Evolutionary conservation across 2,329 filamentous ascomycete genomes (phyloP), one percentile per base, ranked within the genome.

Genomic region (Fusarium sp.): DNA sequence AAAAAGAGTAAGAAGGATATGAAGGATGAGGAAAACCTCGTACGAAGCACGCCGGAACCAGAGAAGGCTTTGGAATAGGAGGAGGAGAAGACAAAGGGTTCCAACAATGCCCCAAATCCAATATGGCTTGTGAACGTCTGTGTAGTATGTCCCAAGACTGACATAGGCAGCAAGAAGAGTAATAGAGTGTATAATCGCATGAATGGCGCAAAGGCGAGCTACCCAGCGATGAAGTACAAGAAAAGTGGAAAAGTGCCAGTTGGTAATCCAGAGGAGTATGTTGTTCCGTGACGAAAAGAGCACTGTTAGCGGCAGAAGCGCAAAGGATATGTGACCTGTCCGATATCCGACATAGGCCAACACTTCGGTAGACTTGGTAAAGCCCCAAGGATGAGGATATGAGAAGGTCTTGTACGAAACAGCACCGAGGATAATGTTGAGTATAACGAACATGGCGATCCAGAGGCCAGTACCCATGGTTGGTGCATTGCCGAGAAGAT

Each of bases 41-140:
- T 38, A 38, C 11, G 34, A 38, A n/a, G 34, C 34, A 3, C 34
- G 34, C 7, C 34, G 34, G 34, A 38, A 12, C 34, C 34, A n/a
- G 34, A 38, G 34, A 18, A 38, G 0, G 0, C 34, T 38, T 5
- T 38, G 34, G 2, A 38, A 11, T 0, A n/a, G 34, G 1, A 38
- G 34, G 2, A 38, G 34, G 6, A 38, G 34, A 1, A 38, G 1
- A 6, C 34, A 38, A 0, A 38, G 6, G 2, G 34, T n/a, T 38
- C 34, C 34, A 12, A 38, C 10, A 0, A 38, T 38, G 0, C 34
- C 34, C 34, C 34, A 38, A 1, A n/a, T 38, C 34, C 34, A 38
- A 11, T 38, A 38, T n/a, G 34, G 34, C 18, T 38, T 38, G 3
- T 38, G 34, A 3, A n/a, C 34, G 0, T 38, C 34, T 11, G 34